Base-by-base conservation (phyloP, 345 rosid species). In the Nasturtium officinale region DNA sequence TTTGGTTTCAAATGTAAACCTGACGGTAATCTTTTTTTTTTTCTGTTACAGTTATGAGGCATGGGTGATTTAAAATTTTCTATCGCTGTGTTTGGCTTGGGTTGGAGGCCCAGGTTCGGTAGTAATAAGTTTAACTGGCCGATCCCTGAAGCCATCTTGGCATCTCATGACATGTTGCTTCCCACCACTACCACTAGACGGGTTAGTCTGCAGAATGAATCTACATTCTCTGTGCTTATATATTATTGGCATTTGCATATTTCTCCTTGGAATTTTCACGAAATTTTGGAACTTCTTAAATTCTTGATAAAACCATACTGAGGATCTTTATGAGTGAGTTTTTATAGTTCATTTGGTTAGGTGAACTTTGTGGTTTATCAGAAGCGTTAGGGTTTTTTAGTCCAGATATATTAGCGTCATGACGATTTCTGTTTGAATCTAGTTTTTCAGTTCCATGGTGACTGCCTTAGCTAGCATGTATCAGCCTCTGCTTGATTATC, bases 31-130 rank as follows among this genome's bases (percentile, higher is more conserved):
- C 29, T 69, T 25, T 10, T 50, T 28, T 28, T 40, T 32, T 1
- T 23, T 33, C 28, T 82, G 69, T 83, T 80, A 72, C 94, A 93
- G 97, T 57, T 93, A 93, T 69, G 98, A 93, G 83, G 98, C 98
- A 60, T 93, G 98, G 98, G 98, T 93, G 78, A 93, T 93, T 45
- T 93, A 93, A 55, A 93, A 93, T 76, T 93, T 93, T 83, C 79
- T 93, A 35, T 90, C 97, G 20, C 73, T 93, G 63, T 93, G 97
- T 84, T 86, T 93, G 73, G 97, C 94, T 12, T 93, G 98, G 98
- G 98, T 93, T 82, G 98, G 98, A 72, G 97, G 98, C 29, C 97
- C 98, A 62, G 98, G 97, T 65, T 87, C 96, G 3, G 98, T 93
- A 69, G 97, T 90, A 58, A 74, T 93, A 64, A 93, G 98, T 69